Evolutionary conservation across 163 green algal species (phyloP).

Genomic region (Coccomyxa subellipsoidea): DNA sequence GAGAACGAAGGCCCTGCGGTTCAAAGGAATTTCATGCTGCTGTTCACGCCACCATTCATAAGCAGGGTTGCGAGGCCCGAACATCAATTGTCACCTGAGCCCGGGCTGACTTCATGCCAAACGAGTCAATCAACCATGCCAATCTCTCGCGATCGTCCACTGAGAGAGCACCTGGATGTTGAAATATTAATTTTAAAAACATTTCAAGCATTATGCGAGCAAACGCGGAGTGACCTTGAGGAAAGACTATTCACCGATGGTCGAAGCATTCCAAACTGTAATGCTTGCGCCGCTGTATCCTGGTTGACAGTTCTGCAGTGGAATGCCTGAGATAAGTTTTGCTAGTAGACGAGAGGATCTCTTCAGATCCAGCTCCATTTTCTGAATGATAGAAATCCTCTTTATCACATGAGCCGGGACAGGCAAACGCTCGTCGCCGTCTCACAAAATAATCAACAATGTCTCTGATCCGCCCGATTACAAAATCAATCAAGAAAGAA

Average conservation of each 20-base stretch:
- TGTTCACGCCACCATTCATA: not conserved
- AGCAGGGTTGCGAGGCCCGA: not conserved
- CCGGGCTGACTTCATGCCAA: not conserved
- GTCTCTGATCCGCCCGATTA: no score
- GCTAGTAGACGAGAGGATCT: not conserved
- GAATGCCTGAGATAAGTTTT: not conserved
- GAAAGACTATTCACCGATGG: not conserved
- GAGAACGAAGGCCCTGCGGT: not conserved
- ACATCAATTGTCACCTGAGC: not conserved
- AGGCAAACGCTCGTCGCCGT: no score
- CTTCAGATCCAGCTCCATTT: not conserved
- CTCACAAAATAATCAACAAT: not conserved
- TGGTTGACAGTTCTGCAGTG: not conserved
- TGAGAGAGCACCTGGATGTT: not conserved
- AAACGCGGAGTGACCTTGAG: not conserved
- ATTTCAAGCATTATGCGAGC: not conserved
- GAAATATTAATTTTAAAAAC: not conserved
- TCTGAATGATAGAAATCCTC: not conserved
- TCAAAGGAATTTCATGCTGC: not conserved
- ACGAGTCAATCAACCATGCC: slow-evolving; percentile 1
- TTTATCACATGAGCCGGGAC: no score
- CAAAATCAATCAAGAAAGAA: no score
- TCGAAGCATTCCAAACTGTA: not conserved
- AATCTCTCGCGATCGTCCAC: not conserved
- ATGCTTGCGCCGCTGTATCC: not conserved